These are phyloP conservation scores for Oidiodendron maius DNA, from an alignment of 495 filamentous ascomycete species.

Conservation along the genomic window DNA sequence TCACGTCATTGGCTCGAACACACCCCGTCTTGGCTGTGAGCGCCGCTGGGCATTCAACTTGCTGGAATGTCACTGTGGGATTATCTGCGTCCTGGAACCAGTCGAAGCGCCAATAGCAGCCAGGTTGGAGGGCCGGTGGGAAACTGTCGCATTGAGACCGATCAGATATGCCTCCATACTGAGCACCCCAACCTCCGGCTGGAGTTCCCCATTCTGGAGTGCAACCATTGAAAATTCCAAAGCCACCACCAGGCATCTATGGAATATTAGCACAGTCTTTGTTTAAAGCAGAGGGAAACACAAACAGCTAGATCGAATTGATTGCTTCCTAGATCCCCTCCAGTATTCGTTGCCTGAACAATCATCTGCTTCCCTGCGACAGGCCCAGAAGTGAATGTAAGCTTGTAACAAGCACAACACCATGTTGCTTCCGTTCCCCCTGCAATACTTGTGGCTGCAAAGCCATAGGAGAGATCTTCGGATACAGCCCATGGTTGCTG, in stretches of 20 bases:
- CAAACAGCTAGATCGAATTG: conserved; percentile 35
- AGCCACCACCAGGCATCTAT: conserved; percentile 59
- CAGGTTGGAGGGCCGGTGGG: conserved; percentile 47
- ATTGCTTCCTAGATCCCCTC: conserved; percentile 32
- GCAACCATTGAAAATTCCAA: conserved; percentile 56
- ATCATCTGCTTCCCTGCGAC: conserved; percentile 57
- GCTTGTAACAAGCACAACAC: conserved; percentile 66
- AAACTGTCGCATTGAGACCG: conserved; percentile 47
- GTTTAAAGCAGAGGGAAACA: neutral
- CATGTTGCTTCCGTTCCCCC: conserved; percentile 47
- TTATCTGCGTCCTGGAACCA: conserved; percentile 59
- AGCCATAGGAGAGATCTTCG: conserved; percentile 53
- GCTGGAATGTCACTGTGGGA: conserved; percentile 44
- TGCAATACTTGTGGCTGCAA: conserved; percentile 51
- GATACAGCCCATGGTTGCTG: conserved; percentile 59
- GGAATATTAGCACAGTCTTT: neutral
- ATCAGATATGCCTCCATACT: conserved; percentile 52
- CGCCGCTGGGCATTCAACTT: conserved; percentile 47
- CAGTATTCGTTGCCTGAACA: conserved; percentile 60
- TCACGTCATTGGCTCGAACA: conserved; percentile 6
- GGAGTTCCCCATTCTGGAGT: conserved; percentile 54
- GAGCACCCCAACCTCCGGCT: conserved; percentile 49
- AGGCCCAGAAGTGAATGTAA: conserved; percentile 55
- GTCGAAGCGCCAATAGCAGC: conserved; percentile 64
- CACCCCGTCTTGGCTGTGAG: conserved; percentile 50